Conservation (phyloP, 192 early-diverging fungal species). For the Coemansia sp. region DNA sequence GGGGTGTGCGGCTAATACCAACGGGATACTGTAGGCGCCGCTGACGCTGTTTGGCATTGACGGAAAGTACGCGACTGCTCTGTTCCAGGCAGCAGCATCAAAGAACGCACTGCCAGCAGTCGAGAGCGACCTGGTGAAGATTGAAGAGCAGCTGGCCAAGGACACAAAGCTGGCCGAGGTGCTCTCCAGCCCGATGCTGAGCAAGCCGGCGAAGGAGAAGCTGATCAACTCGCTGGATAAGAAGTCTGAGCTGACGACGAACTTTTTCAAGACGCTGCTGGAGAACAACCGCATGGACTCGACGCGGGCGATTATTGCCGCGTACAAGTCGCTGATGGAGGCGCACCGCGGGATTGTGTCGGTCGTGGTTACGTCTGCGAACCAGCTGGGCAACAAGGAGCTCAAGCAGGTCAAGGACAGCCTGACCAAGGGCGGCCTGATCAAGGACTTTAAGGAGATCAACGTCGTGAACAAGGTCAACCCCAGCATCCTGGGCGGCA, state of each 20-base stretch:
- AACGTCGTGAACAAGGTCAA: constrained; percentile 76
- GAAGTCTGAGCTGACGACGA: constrained; percentile 78
- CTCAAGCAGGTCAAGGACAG: constrained; percentile 69
- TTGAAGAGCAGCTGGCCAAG: constrained; percentile 68
- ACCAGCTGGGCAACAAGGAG: constrained; percentile 68
- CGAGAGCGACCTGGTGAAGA: constrained; percentile 75
- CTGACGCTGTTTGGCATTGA: constrained; percentile 88
- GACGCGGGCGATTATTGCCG: constrained; percentile 75
- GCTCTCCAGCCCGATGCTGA: constrained; percentile 85
- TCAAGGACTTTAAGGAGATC: constrained; percentile 78
- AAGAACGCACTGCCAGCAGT: constrained; percentile 75
- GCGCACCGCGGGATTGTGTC: constrained; percentile 86
- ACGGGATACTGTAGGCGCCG: constrained; percentile 60
- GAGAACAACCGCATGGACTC: constrained; percentile 94
- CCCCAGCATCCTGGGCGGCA: constrained; percentile 89
- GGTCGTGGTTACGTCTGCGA: constrained; percentile 87
- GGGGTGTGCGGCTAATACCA: not conserved
- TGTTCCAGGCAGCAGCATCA: constrained; percentile 90
- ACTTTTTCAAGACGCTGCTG: constrained; percentile 88
- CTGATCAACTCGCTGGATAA: constrained; percentile 67
- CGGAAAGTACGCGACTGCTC: constrained; percentile 95
- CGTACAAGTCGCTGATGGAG: constrained; percentile 81
- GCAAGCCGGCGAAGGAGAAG: constrained; percentile 70
- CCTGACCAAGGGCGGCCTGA: constrained; percentile 78
- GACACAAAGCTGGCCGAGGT: constrained; percentile 68